A percentile compares a stretch with the other conserved stretches of the same genome.
Evolutionary conservation across 2,329 filamentous ascomycete species (phyloP).

Genomic region (Kalaharituber pfeilii): DNA sequence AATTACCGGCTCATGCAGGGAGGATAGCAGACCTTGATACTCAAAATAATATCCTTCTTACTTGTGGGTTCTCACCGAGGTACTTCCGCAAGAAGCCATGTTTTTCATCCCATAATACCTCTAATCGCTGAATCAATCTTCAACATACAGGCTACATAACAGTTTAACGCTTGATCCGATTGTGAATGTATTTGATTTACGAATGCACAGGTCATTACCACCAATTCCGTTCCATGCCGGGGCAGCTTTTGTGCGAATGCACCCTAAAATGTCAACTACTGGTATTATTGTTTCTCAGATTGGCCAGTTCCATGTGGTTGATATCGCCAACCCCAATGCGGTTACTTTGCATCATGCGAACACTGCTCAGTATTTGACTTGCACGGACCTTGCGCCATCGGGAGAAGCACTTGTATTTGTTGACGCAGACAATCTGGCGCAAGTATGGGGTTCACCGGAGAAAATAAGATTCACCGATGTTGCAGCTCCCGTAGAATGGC

Average conservation of each 20-base stretch:
- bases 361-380: conserved; percentile 53
- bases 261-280: conserved; percentile 86
- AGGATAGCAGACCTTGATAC: conserved; percentile 95
- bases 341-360: conserved; percentile 73
- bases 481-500: conserved; percentile 59
- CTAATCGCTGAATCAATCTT: neutral
- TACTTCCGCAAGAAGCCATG: conserved; percentile 29
- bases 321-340: conserved; percentile 82
- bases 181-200: conserved; percentile 89
- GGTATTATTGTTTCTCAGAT: conserved; percentile 83
- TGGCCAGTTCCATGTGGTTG: conserved; percentile 88
- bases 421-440: conserved; percentile 60
- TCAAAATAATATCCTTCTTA: conserved; percentile 84
- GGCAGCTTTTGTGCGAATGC: conserved; percentile 88
- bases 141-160: neutral
- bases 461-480: conserved; percentile 80
- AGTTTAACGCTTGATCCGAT: conserved; percentile 54
- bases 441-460: conserved; percentile 72
- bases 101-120: neutral
- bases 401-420: conserved; percentile 70
- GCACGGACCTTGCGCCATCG: conserved; percentile 72
- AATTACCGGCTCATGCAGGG: conserved; percentile 68
- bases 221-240: conserved; percentile 86
- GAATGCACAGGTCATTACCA: conserved; percentile 69
- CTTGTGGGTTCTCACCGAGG: conserved; percentile 78